Evolutionary conservation across 495 filamentous ascomycete species (phyloP), one percentile per base, ranked within the genome.

Genomic region (Penicillium coffeae): DNA sequence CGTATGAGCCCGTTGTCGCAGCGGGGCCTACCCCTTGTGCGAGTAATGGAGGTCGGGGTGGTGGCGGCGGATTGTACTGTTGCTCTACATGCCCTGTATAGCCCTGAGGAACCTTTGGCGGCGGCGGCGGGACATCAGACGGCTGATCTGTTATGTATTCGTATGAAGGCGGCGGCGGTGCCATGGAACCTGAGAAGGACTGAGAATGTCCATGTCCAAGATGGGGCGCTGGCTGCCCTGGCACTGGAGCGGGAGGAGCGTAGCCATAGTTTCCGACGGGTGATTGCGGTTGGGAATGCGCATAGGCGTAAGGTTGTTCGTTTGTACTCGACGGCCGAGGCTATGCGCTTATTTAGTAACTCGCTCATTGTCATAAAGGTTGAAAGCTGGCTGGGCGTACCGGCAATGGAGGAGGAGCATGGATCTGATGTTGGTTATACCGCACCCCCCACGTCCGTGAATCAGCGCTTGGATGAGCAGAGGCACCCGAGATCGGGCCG

Each of bases 381-480:
- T 22, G 7, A 10, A 22, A 12, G 30, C 15, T n/a, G 15, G 7
- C 30, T 14, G 14, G 9, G 42, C 74, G 60, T 59, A 79, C 76
- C 8, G 76, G 76, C 32, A 80, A 60, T 13, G 75, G 71, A 39
- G 74, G 75, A 37, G 71, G 66, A 12, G 60, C 55, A 20, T 67
- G 56, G 3, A 51, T 58, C 13, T 59, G 55, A 44, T 59, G 51
- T 32, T 70, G 67, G 38, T 74, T 73, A 49, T 71, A 72, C 19
- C 69, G 71, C 35, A 72, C 73, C 12, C 71, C 73, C 75, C 73
- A 73, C 1, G 56, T 56, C 18, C 68, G 65, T 3, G 68, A 71
- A 44, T 72, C 65, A 15, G 59, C 39, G n/a, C 50, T 45, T 10
- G 55, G 42, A 16, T 50, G n/a, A n/a, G n/a, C 47, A 32, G 63